These are phyloP conservation scores for Metschnikowia lachancei DNA, from an alignment of 805 yeast species.

Conservation along the genomic window DNA sequence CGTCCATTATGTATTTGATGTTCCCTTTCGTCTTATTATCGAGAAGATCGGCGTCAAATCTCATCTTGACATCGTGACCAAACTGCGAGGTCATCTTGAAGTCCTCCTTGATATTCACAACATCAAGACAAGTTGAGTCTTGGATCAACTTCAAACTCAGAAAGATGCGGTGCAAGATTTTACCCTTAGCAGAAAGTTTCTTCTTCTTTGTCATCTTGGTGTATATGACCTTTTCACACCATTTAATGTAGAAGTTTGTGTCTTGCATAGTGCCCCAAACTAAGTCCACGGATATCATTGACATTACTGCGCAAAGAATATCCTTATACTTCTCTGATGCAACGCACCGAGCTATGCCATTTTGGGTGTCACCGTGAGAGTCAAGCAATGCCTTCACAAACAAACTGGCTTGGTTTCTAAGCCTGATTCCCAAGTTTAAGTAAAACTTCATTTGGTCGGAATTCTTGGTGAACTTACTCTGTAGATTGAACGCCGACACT, in stretches of 20 bases:
- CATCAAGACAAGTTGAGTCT: slow-evolving; percentile 60
- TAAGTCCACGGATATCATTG: slow-evolving; percentile 85
- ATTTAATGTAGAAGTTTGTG: slow-evolving; percentile 68
- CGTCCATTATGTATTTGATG: slow-evolving; percentile 22
- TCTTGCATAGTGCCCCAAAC: slow-evolving; percentile 91
- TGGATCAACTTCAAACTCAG: slow-evolving; percentile 72
- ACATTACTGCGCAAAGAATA: slow-evolving; percentile 74
- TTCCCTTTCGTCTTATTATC: slow-evolving; percentile 16
- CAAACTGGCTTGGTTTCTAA: slow-evolving; percentile 70
- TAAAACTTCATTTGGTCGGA: slow-evolving; percentile 67
- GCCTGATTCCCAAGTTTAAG: slow-evolving; percentile 66
- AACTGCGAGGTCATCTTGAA: slow-evolving; percentile 25
- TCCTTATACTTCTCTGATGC: slow-evolving; percentile 73
- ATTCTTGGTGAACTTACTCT: slow-evolving; percentile 65
- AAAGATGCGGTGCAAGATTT: slow-evolving; percentile 72
- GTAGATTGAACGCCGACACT: slow-evolving; percentile 76
- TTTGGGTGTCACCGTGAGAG: slow-evolving; percentile 33
- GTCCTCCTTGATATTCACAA: slow-evolving; percentile 36
- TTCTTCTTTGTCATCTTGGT: slow-evolving; percentile 64
- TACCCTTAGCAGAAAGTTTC: slow-evolving; percentile 70
- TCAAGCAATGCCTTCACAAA: slow-evolving; percentile 58
- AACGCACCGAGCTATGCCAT: slow-evolving; percentile 45
- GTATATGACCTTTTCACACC: slow-evolving; percentile 73
- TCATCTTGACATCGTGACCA: slow-evolving; percentile 31
- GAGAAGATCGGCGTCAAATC: slow-evolving; percentile 16